Evolutionary conservation across 2,329 filamentous ascomycete species (phyloP), one percentile per base, ranked within the genome.

Genomic region (Trichoderma cornu-damae): DNA sequence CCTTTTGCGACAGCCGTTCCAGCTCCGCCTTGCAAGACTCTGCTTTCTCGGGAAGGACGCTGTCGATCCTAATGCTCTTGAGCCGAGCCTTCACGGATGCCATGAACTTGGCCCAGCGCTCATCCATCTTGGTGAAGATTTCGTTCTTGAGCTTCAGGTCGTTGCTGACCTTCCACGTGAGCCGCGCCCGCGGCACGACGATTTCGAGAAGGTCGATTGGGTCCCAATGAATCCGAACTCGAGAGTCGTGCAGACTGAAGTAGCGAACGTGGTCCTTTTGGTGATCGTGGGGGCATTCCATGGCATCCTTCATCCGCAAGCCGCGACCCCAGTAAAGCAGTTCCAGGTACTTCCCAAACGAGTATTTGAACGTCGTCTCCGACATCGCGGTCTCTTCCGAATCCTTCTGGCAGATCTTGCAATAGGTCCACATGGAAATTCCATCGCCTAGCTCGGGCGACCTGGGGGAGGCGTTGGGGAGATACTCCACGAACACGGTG

Each of bases 141-240:
- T 96, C 90, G 65, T 99, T 99, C 71, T 96, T 96, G 65, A 99
- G 80, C 63, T 82, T 88, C 48, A 99, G 75, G 68, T 99, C 94
- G 62, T 95, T 89, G 64, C 96, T 93, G 24, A 99, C 94, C 70
- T 96, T 97, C 93, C 95, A 99, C 0, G 93, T 96, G 51, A 99
- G 88, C 56, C 89, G 84, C 24, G 91, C 85, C 57, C 92, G 83
- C 1, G 94, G 94, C 2, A 97, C 94, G 52, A 96, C 87, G 59
- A 99, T 92, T 70, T 99, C 95, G 35, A 97, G 85, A 6, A 99
- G 81, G 63, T 94, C 90, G 58, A 99, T 92, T 0, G 88, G 83
- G 66, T 97, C 94, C 72, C 95, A 96, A 68, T 96, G 93, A 57
- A 99, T 87, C 20, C 91, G 84, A 42, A 99, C 81, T 6, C 89